A percentile compares a stretch with the other conserved stretches of the same genome.
Conservation (phyloP, 768 basidiomycete genomes). For the Trametes meyenii region DNA sequence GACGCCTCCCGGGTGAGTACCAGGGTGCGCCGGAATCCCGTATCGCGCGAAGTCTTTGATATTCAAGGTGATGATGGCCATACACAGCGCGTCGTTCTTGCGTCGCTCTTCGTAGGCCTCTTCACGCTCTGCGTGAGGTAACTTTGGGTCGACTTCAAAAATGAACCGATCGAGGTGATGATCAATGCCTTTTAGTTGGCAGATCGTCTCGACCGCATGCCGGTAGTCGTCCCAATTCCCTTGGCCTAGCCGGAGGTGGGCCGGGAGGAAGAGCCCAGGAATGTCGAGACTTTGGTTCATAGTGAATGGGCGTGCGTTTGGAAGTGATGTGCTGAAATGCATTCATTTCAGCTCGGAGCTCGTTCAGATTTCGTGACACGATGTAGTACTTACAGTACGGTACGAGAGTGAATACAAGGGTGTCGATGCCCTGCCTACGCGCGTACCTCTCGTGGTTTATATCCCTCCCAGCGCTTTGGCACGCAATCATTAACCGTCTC, state of each 20-base stretch:
- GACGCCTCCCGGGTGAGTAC: neutral
- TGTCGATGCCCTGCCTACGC: too few relatives aligned
- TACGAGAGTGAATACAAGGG: too few relatives aligned
- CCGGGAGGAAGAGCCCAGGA: constrained; percentile 4
- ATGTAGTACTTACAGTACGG: too few relatives aligned
- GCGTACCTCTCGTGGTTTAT: too few relatives aligned
- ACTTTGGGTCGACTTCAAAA: neutral
- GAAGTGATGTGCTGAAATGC: neutral
- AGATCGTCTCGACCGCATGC: constrained; percentile 2
- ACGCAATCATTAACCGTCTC: too few relatives aligned
- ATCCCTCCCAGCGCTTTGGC: too few relatives aligned
- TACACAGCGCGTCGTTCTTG: neutral
- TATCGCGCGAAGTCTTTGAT: neutral
- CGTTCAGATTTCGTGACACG: neutral
- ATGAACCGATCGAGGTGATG: neutral
- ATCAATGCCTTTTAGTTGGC: neutral
- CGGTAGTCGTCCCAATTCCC: neutral
- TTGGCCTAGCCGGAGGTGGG: neutral
- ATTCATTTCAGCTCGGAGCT: neutral
- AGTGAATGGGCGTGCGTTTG: neutral
- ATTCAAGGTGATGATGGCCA: constrained; percentile 4
- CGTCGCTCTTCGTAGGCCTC: neutral
- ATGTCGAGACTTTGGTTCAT: neutral
- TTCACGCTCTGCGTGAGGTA: neutral
- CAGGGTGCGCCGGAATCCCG: neutral